A percentile compares a stretch with the other conserved stretches of the same genome.
phyloP scores from a whole-genome alignment of 1,139 yeast species.

The Protomyces gravidus region DNA sequence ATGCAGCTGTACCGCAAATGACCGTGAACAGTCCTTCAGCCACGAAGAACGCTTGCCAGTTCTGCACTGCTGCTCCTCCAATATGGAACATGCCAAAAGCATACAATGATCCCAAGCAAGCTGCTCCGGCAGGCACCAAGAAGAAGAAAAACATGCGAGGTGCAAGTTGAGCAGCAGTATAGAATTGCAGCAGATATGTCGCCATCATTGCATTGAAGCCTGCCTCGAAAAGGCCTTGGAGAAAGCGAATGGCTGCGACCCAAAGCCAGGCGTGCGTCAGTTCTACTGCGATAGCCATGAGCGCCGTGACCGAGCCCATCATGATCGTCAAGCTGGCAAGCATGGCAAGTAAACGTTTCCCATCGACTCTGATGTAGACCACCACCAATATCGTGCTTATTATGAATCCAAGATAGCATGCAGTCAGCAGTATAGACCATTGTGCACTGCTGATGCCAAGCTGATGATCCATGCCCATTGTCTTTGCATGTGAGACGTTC shows the following conservation, averaged over 20 bases:
- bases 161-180: neutral
- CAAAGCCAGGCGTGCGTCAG: neutral
- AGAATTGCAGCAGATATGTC: neutral
- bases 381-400: neutral
- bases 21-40: neutral
- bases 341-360: neutral
- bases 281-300: neutral
- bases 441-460: neutral
- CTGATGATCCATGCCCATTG: slow-evolving; percentile 1
- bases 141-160: neutral
- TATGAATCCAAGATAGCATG: neutral
- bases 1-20: neutral
- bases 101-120: neutral
- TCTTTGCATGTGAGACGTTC: slow-evolving; percentile 10
- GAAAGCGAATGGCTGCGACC: neutral
- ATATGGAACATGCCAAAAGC: slow-evolving; percentile 2
- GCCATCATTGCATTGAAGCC: neutral
- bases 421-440: slow-evolving; percentile 1
- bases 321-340: neutral
- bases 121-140: neutral
- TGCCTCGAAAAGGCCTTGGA: slow-evolving; percentile 2
- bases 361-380: neutral
- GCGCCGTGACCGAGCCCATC: neutral
- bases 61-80: neutral
- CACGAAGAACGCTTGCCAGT: neutral